These are phyloP conservation scores for Zoysia matrella DNA, from an alignment of 202 grass and related monocot genomes.

Conservation along the genomic window DNA sequence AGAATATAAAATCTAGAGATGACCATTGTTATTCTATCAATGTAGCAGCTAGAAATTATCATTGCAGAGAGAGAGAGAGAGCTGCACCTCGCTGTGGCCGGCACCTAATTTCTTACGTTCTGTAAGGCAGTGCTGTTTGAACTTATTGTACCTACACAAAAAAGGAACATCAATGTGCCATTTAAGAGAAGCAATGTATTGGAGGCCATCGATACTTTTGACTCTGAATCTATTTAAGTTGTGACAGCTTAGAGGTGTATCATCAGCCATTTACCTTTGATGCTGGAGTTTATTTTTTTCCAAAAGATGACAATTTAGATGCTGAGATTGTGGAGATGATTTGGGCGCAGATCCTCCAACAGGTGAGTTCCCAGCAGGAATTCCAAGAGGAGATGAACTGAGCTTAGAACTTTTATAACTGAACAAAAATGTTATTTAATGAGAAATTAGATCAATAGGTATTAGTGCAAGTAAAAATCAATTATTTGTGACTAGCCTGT, in stretches of 20 bases:
- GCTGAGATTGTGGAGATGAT: constrained; percentile 90
- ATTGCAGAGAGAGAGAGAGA: constrained; percentile 32
- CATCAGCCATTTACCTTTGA: constrained; percentile 73
- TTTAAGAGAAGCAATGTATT: constrained; percentile 34
- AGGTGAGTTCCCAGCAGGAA: constrained; percentile 79
- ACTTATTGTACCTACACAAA: constrained; percentile 92
- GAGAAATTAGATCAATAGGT: constrained; percentile 23
- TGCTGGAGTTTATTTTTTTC: constrained; percentile 96
- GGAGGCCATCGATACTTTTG: background rate
- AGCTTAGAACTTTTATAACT: constrained; percentile 63
- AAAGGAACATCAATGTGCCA: constrained; percentile 34
- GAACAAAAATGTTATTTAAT: constrained; percentile 30
- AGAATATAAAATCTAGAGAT: constrained; percentile 15
- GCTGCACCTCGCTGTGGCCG: constrained; percentile 81
- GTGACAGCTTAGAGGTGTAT: background rate
- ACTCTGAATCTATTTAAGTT: background rate
- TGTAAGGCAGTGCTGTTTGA: constrained; percentile 75
- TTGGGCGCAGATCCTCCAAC: constrained; percentile 91
- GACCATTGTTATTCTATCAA: background rate
- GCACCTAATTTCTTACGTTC: constrained; percentile 94
- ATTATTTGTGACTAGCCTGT: constrained; percentile 55
- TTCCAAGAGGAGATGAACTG: constrained; percentile 62
- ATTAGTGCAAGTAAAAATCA: constrained; percentile 33
- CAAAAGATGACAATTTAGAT: constrained; percentile 86
- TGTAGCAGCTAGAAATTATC: background rate